Percentiles rank a stretch among this genome's conserved stretches.
These are phyloP conservation scores for Arthrobotrys conoides DNA, from an alignment of 2,329 filamentous ascomycete species.

Conservation along the genomic window DNA sequence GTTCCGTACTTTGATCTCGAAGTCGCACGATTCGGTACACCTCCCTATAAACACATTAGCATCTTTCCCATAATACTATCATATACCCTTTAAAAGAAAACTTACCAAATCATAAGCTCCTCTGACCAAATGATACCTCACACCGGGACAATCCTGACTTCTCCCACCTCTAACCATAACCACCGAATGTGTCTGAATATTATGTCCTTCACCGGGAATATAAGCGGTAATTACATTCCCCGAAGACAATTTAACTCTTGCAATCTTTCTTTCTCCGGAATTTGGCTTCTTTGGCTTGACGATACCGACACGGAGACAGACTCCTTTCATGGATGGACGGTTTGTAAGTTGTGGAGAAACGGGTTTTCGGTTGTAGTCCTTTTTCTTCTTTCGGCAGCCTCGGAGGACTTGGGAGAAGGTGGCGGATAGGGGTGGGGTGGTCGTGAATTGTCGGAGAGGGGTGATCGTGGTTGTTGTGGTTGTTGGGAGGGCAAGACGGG, in stretches of 20 bases:
- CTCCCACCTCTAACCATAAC: conserved; percentile 94
- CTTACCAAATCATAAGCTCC: conserved; percentile 93
- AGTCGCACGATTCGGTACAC: conserved; percentile 85
- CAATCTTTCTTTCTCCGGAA: conserved; percentile 95
- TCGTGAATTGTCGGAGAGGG: conserved; percentile 70
- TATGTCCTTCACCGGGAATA: conserved; percentile 97
- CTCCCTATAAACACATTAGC: conserved; percentile 75
- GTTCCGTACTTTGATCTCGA: conserved; percentile 97
- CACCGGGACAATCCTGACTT: conserved; percentile 97
- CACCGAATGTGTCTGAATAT: conserved; percentile 98
- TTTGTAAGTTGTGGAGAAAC: conserved; percentile 85
- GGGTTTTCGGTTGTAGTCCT: conserved; percentile 78
- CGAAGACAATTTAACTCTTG: conserved; percentile 87
- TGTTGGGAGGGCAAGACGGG: conserved; percentile 66
- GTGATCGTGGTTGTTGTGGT: conserved; percentile 63
- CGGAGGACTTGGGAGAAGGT: conserved; percentile 82
- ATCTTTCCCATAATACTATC: background rate
- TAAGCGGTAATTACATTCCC: conserved; percentile 91
- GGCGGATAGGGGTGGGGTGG: conserved; percentile 72
- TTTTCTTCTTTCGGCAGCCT: conserved; percentile 83
- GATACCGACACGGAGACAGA: conserved; percentile 93
- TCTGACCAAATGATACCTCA: conserved; percentile 92
- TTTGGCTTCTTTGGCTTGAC: conserved; percentile 99
- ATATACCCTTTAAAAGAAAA: conserved; percentile 62
- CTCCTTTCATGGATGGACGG: conserved; percentile 90